Conservation (phyloP, 2,329 filamentous ascomycete genomes). For the Neonectria neomacrospora region DNA sequence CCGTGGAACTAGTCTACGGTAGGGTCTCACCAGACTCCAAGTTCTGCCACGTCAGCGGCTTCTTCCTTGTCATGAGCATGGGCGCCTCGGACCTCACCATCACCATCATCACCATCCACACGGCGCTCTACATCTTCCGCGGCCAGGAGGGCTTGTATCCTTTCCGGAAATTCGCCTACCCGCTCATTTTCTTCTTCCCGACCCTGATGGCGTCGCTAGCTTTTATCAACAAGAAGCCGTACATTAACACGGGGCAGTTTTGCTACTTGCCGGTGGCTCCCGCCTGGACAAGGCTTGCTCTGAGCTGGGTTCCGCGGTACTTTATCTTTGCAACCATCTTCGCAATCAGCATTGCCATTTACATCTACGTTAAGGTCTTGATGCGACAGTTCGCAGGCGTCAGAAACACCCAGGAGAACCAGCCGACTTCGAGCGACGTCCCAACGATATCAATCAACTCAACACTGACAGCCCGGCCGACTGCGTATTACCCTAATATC, state of each 20-base stretch:
- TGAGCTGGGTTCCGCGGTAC: conserved; percentile 81
- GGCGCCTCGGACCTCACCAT: conserved; percentile 78
- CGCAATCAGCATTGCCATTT: conserved; percentile 74
- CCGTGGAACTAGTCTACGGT: conserved; percentile 65
- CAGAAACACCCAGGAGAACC: conserved; percentile 23
- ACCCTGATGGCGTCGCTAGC: conserved; percentile 69
- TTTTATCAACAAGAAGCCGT: conserved; percentile 69
- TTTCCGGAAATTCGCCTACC: conserved; percentile 70
- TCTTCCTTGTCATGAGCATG: conserved; percentile 73
- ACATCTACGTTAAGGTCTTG: conserved; percentile 68
- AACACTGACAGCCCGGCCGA: conserved; percentile 46
- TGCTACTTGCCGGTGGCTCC: conserved; percentile 76
- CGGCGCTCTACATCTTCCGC: conserved; percentile 76
- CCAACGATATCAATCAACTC: conserved; percentile 20
- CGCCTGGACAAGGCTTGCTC: conserved; percentile 73
- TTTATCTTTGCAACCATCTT: conserved; percentile 73
- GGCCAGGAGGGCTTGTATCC: conserved; percentile 74
- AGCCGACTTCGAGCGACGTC: conserved; percentile 23
- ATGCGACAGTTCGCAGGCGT: conserved; percentile 53
- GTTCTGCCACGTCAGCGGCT: conserved; percentile 76
- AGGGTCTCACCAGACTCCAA: conserved; percentile 60
- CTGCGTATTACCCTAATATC: conserved; percentile 49
- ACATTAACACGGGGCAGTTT: conserved; percentile 71
- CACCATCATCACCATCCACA: conserved; percentile 78
- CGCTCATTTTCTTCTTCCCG: conserved; percentile 67